Base-by-base conservation (phyloP, 768 basidiomycete genomes). In the Dioszegia hungarica region DNA sequence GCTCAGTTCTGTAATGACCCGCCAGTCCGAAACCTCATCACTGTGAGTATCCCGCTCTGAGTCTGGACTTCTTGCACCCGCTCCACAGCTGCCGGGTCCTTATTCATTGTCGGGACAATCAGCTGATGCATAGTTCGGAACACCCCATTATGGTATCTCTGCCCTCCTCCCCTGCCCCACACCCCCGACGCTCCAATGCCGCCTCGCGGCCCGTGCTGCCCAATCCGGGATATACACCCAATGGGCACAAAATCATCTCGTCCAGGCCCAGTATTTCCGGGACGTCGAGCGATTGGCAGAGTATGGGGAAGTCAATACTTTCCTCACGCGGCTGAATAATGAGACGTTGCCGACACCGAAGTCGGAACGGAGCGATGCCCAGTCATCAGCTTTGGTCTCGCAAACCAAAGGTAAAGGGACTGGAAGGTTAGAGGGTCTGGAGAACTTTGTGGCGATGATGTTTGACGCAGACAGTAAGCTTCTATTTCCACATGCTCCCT, bases 181-280 rank as follows among this genome's bases (percentile, higher is more conserved):
- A 2, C 66, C 70, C n/a, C 66, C 67, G 3, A 68, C 69, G 12
- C 59, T 76, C 20, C 45, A 70, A 19, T 77, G 76, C 54, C 56
- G 69, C 8, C 54, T 75, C 3, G 76, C 76, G 2, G 68, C 63
- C 11, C 53, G 61, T 19, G 67, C 72, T 5, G 76, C 76, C n/a
- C 52, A 66, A 40, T 34, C 57, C n/a, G 74, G 74, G 0, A 70
- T 76, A 10, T 77, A 77, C 56, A 63, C 68, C 8, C 19, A 59
- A 8, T 77, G 63, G 57, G 73, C 76, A 0, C 76, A 77, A 48
- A 22, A 36, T 11, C 66, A 73, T 45, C 68, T 75, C 24, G 48
- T 75, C 22, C 66, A 77, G 29, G 79, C 79, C 0, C 75, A 77
- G 51, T 80, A 80, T 66, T 79, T 70, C 44, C 56, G 79, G 14